phyloP scores from a whole-genome alignment of 2,329 filamentous ascomycete genomes.

The Teratosphaeria gauchensis region DNA sequence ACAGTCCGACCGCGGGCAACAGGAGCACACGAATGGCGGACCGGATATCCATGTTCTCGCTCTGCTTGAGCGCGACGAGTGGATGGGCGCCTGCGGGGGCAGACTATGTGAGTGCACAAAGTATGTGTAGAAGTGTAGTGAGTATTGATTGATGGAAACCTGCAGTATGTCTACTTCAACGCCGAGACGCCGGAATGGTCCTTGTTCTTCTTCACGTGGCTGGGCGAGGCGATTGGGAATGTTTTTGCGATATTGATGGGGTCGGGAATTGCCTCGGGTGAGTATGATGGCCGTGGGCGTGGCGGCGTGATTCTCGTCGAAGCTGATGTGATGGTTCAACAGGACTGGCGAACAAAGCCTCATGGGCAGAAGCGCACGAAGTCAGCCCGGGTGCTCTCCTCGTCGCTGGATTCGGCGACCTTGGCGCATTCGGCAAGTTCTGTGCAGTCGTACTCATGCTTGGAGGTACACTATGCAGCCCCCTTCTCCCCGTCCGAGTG shows the following conservation, averaged over 20 bases:
- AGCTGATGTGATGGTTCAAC: background rate
- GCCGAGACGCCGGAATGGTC: constrained; percentile 42
- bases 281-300: too few relatives aligned
- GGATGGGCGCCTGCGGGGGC: constrained; percentile 55
- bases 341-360: background rate
- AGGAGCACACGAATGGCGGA: constrained; percentile 44
- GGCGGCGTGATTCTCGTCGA: background rate
- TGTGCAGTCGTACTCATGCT: constrained; percentile 35
- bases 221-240: constrained; percentile 49
- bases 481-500: background rate
- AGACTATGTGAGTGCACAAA: constrained; percentile 39
- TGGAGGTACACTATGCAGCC: constrained; percentile 11
- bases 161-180: constrained; percentile 54
- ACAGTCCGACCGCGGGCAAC: constrained; percentile 41
- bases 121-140: background rate
- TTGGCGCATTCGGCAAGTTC: constrained; percentile 35
- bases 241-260: constrained; percentile 53
- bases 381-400: constrained; percentile 30
- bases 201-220: constrained; percentile 48
- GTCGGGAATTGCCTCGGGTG: constrained; percentile 52
- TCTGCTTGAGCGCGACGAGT: constrained; percentile 56
- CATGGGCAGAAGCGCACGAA: constrained; percentile 25
- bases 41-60: constrained; percentile 58
- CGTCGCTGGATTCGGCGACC: constrained; percentile 28
- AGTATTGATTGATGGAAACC: background rate